Conservation (phyloP, 2,329 filamentous ascomycete species). For the Colletotrichum sp. region DNA sequence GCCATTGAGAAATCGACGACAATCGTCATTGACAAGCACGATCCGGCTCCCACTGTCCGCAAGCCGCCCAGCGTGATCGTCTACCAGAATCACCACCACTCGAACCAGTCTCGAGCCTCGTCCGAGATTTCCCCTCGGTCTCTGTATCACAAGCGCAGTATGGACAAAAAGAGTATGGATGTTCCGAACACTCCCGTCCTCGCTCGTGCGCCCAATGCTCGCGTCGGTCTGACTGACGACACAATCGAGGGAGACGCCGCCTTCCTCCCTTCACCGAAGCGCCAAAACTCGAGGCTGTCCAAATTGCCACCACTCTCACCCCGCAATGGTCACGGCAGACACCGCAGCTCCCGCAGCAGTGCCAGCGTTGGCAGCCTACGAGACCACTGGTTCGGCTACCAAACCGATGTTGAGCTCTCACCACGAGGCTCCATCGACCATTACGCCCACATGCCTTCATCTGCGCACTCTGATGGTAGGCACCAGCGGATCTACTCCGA, state of each 20-base stretch:
- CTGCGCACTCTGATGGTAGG: constrained; percentile 22
- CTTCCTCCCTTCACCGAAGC: constrained; percentile 58
- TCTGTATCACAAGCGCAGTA: constrained; percentile 9
- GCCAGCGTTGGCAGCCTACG: constrained; percentile 44
- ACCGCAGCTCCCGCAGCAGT: constrained; percentile 52
- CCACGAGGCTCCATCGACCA: constrained; percentile 39
- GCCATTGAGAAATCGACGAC: constrained; percentile 32
- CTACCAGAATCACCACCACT: constrained; percentile 43
- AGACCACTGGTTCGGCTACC: constrained; percentile 43
- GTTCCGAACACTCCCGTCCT: constrained; percentile 55
- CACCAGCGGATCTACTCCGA: constrained; percentile 49
- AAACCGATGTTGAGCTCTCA: constrained; percentile 38
- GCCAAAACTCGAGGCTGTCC: constrained; percentile 57
- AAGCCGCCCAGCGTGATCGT: constrained; percentile 61
- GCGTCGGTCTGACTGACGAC: constrained; percentile 67
- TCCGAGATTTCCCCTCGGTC: constrained; percentile 10
- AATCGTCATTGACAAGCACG: constrained; percentile 33
- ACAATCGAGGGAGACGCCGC: constrained; percentile 64
- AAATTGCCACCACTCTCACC: constrained; percentile 47
- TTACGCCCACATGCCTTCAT: constrained; percentile 15
- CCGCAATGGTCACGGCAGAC: constrained; percentile 36
- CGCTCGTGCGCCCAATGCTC: constrained; percentile 66
- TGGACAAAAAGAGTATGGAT: constrained; percentile 48
- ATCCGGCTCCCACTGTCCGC: constrained; percentile 38
- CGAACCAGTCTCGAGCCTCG: constrained; percentile 6